phyloP scores from a whole-genome alignment of 2,329 filamentous ascomycete species.

The Aspergillus persii region DNA sequence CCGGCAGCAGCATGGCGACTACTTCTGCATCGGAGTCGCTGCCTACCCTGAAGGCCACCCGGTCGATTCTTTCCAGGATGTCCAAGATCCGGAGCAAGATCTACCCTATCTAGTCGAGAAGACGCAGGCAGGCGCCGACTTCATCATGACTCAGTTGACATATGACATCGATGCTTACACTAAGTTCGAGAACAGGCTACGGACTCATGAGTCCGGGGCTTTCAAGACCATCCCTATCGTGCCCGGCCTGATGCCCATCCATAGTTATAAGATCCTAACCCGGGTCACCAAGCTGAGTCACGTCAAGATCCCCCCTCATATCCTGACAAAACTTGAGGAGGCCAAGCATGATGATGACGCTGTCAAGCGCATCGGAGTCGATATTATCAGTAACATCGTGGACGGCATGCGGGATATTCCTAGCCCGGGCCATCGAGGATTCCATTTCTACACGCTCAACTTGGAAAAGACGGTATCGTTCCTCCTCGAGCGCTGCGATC shows the following conservation, averaged over 20 bases:
- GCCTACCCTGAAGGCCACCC: constrained; percentile 94
- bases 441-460: constrained; percentile 97
- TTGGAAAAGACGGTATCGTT: constrained; percentile 94
- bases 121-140: constrained; percentile 86
- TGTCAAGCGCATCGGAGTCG: constrained; percentile 49
- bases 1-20: constrained; percentile 77
- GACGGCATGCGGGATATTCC: constrained; percentile 70
- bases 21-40: constrained; percentile 94
- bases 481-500: constrained; percentile 78
- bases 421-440: constrained; percentile 65
- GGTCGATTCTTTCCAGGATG: constrained; percentile 83
- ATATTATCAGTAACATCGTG: constrained; percentile 78
- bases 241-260: constrained; percentile 94
- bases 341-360: constrained; percentile 48
- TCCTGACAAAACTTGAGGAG: constrained; percentile 61
- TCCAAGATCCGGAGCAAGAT: constrained; percentile 64
- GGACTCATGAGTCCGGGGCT: constrained; percentile 76
- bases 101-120: constrained; percentile 89
- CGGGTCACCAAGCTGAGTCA: constrained; percentile 93
- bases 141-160: constrained; percentile 98
- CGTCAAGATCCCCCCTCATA: constrained; percentile 69
- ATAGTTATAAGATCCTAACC: constrained; percentile 94
- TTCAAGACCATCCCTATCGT: constrained; percentile 89
- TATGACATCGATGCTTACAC: constrained; percentile 85
- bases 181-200: constrained; percentile 71